Evolutionary conservation across 192 early-diverging fungal genomes (phyloP).

Genomic region (Mortierella claussenii): DNA sequence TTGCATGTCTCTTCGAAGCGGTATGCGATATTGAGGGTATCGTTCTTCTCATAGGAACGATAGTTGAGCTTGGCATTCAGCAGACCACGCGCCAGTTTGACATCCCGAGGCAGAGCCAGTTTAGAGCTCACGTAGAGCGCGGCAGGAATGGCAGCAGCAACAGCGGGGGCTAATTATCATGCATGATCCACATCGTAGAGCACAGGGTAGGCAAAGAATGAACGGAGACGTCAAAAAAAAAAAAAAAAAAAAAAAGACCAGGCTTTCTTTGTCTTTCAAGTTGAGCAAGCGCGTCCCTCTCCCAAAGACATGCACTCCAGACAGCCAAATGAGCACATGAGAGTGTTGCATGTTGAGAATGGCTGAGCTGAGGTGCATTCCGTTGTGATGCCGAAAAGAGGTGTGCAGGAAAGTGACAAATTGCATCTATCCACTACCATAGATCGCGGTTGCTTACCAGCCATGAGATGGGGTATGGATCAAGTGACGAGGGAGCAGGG

Average conservation of each 20-base stretch:
- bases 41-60: constrained; percentile 53
- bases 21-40: constrained; percentile 57
- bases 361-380: not conserved
- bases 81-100: constrained; percentile 47
- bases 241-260: not conserved
- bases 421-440: not conserved
- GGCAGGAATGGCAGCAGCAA: constrained; percentile 51
- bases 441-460: not conserved
- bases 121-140: constrained; percentile 61
- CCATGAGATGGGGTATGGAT: not conserved
- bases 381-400: not conserved
- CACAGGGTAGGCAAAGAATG: not conserved
- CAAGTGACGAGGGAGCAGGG: not conserved
- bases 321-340: not conserved
- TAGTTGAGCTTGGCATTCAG: constrained; percentile 40
- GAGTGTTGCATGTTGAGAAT: not conserved
- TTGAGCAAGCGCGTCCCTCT: not conserved
- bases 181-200: not conserved
- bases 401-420: not conserved
- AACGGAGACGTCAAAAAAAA: not conserved
- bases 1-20: constrained; percentile 58
- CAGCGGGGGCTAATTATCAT: constrained; percentile 15
- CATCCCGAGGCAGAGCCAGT: constrained; percentile 53
- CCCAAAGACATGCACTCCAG: not conserved
- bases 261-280: not conserved